These are phyloP conservation scores for Apiotrichum laibachii DNA, from an alignment of 1,284 basidiomycete species.

Conservation along the genomic window DNA sequence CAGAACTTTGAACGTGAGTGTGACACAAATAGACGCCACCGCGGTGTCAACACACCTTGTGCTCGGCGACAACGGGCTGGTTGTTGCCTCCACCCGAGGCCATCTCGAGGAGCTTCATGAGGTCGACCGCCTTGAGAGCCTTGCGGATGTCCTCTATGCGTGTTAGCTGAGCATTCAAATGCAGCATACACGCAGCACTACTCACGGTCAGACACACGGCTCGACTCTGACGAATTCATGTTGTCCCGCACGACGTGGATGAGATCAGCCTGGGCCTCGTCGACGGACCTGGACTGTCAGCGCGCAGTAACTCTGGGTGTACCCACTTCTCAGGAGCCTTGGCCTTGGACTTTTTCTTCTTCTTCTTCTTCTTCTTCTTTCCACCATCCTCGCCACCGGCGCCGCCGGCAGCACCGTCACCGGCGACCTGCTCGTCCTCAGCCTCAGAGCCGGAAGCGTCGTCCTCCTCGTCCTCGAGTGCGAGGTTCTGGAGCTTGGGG, in stretches of 20 bases:
- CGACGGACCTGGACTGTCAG: conserved; percentile 47
- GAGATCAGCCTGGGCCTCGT: conserved; percentile 24
- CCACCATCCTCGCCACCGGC: conserved; percentile 23
- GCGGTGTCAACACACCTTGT: conserved; percentile 65
- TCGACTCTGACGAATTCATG: conserved; percentile 10
- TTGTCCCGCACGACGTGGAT: conserved; percentile 17
- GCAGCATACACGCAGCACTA: too few species aligned
- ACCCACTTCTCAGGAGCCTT: conserved; percentile 40
- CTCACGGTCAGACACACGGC: not conserved
- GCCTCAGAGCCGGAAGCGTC: conserved; percentile 14
- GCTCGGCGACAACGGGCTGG: conserved; percentile 70
- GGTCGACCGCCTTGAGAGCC: conserved; percentile 49
- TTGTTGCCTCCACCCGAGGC: conserved; percentile 56
- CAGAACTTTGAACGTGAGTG: conserved; percentile 66
- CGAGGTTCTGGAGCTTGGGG: conserved; percentile 13
- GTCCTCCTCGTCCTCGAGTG: conserved; percentile 15
- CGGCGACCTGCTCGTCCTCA: conserved; percentile 16
- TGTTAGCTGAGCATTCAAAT: conserved; percentile 4
- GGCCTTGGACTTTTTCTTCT: conserved; percentile 39
- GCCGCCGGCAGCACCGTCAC: conserved; percentile 21
- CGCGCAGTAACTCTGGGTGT: not conserved
- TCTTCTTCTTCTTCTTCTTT: conserved; percentile 29
- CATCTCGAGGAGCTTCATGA: conserved; percentile 52
- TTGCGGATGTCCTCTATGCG: conserved; percentile 43
- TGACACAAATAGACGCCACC: not conserved